Percentiles rank a stretch among this genome's conserved stretches.
phyloP scores from a whole-genome alignment of 768 basidiomycete genomes.

The Chalciporus pseudorubinellus region DNA sequence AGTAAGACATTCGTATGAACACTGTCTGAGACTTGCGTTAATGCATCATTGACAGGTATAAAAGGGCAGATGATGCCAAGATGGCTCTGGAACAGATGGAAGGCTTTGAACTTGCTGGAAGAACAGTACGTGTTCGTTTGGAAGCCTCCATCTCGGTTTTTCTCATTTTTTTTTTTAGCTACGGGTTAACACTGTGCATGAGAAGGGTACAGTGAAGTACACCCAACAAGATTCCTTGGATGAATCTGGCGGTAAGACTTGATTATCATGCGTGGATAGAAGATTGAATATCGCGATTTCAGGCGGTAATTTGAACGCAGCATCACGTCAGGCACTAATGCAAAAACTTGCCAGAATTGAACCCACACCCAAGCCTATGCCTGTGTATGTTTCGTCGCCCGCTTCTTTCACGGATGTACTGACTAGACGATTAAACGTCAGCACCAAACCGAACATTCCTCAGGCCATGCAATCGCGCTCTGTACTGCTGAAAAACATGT shows the following conservation, averaged over 20 bases:
- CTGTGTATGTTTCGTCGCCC: constrained; percentile 47
- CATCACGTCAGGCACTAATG: constrained; percentile 99
- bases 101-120: constrained; percentile 95
- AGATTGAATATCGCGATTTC: constrained; percentile 12
- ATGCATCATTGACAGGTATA: constrained; percentile 56
- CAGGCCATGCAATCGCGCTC: constrained; percentile 87
- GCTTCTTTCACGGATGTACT: constrained; percentile 1
- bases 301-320: constrained; percentile 98
- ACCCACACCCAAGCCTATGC: constrained; percentile 55
- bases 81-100: constrained; percentile 99
- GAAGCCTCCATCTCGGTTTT: constrained; percentile 13
- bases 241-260: constrained; percentile 75
- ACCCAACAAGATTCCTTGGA: constrained; percentile 80
- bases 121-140: constrained; percentile 57
- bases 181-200: constrained; percentile 89
- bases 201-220: constrained; percentile 78
- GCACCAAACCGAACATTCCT: constrained; percentile 75
- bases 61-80: constrained; percentile 87
- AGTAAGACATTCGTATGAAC: constrained; percentile 51
- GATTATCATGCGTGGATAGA: neutral
- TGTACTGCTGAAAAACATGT: constrained; percentile 92
- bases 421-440: constrained; percentile 30
- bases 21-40: neutral
- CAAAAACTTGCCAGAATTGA: constrained; percentile 99
- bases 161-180: constrained; percentile 44